These are phyloP conservation scores for Diaporthe amygdali DNA, from an alignment of 2,329 filamentous ascomycete species.

Conservation along the genomic window DNA sequence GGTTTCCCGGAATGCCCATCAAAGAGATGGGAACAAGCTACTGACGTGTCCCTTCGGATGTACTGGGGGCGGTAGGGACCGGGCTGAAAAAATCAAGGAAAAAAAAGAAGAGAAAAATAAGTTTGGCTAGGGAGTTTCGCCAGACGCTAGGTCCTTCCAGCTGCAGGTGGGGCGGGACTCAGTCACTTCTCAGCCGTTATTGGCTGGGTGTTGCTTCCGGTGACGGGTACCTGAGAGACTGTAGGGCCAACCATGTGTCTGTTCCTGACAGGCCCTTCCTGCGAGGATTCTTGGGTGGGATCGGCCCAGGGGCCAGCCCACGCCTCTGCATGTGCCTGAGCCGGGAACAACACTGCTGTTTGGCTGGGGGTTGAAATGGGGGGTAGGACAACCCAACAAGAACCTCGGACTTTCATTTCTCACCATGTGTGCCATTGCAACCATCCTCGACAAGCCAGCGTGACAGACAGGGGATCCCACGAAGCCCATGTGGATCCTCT, in stretches of 20 bases:
- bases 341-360: slow-evolving; percentile 9
- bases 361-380: not conserved
- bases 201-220: slow-evolving; percentile 36
- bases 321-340: slow-evolving; percentile 18
- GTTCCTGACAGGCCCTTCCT: slow-evolving; percentile 39
- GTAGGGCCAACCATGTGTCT: slow-evolving; percentile 40
- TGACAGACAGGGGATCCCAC: slow-evolving; percentile 11
- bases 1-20: not conserved
- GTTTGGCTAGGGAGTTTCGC: slow-evolving; percentile 12
- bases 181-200: slow-evolving; percentile 31
- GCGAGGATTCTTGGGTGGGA: slow-evolving; percentile 25
- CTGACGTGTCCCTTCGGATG: slow-evolving; percentile 2
- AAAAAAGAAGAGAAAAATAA: slow-evolving; percentile 17
- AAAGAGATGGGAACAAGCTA: not conserved
- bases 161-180: slow-evolving; percentile 20
- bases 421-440: slow-evolving; percentile 2
- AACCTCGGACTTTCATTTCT: slow-evolving; percentile 1
- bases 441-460: slow-evolving; percentile 10
- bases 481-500: not conserved
- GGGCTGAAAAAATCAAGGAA: not conserved
- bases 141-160: slow-evolving; percentile 19
- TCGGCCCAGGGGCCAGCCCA: slow-evolving; percentile 22
- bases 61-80: not conserved
- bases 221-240: slow-evolving; percentile 49
- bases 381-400: slow-evolving; percentile 11